Percentiles rank a stretch among this genome's conserved stretches.
These are phyloP conservation scores for Aciculosporium take DNA, from an alignment of 2,329 filamentous ascomycete genomes.

Conservation along the genomic window DNA sequence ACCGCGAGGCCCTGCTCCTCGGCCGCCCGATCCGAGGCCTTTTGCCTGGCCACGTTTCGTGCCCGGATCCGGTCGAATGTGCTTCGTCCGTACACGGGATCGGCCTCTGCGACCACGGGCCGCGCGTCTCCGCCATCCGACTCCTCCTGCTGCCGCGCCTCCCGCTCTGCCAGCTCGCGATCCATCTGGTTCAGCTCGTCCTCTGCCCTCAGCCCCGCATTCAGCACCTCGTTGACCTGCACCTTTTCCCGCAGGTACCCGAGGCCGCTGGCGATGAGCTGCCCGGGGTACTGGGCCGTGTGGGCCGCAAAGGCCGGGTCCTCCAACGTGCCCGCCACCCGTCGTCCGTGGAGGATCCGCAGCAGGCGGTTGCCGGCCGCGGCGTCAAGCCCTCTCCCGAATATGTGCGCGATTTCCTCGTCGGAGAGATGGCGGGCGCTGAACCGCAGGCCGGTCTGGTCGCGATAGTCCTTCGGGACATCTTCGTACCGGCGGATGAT, in stretches of 20 bases:
- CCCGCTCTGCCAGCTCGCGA: constrained; percentile 15
- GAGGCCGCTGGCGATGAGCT: constrained; percentile 33
- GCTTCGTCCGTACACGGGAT: constrained; percentile 44
- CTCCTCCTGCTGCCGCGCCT: constrained; percentile 10
- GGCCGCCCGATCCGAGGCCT: constrained; percentile 30
- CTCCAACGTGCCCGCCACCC: constrained; percentile 48
- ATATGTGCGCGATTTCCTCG: constrained; percentile 32
- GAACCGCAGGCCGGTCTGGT: constrained; percentile 41
- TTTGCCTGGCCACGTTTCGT: constrained; percentile 33
- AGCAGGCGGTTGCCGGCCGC: constrained; percentile 38
- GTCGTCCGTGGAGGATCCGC: constrained; percentile 45
- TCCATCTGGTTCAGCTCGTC: constrained; percentile 45
- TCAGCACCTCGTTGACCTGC: constrained; percentile 45
- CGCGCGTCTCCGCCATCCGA: constrained; percentile 6
- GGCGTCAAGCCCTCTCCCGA: constrained; percentile 32
- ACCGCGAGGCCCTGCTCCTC: constrained; percentile 25
- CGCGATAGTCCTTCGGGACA: constrained; percentile 42
- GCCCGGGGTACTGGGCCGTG: constrained; percentile 28
- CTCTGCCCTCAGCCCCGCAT: constrained; percentile 47
- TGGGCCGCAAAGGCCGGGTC: constrained; percentile 38
- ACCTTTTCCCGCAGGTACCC: constrained; percentile 39
- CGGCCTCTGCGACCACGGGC: constrained; percentile 15
- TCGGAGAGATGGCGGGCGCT: constrained; percentile 32
- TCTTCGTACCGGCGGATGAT: constrained; percentile 41
- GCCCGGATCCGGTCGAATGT: constrained; percentile 43